phyloP scores from a whole-genome alignment of 176 grass and related monocot genomes.

The Eleusine coracana region DNA sequence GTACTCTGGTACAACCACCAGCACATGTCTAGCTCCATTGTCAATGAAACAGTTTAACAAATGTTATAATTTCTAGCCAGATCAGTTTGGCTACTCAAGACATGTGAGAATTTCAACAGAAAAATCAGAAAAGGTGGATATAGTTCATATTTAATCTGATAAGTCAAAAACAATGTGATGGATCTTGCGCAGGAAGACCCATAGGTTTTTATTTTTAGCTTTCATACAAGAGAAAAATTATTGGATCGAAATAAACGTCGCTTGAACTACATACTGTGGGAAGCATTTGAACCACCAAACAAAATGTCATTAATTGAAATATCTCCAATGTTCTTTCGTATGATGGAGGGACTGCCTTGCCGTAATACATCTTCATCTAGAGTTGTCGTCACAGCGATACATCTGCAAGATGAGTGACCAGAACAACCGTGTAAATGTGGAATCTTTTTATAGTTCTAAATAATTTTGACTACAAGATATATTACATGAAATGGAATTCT shows the following conservation, averaged over 20 bases:
- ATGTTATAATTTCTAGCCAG: constrained; percentile 26
- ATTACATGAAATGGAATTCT: background rate
- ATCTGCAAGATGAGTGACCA: constrained; percentile 62
- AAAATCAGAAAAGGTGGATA: constrained; percentile 19
- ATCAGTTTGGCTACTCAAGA: constrained; percentile 29
- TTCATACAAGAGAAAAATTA: constrained; percentile 48
- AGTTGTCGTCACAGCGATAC: constrained; percentile 96
- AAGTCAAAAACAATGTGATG: constrained; percentile 36
- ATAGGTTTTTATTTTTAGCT: constrained; percentile 40
- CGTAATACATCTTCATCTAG: constrained; percentile 68
- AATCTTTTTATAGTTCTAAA: constrained; percentile 14
- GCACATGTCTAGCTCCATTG: constrained; percentile 29
- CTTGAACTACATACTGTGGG: constrained; percentile 80
- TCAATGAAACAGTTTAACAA: constrained; percentile 18
- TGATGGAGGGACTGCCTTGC: constrained; percentile 70
- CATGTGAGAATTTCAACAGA: background rate
- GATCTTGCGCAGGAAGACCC: constrained; percentile 14
- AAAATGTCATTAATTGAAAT: constrained; percentile 92
- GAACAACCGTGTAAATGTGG: constrained; percentile 28
- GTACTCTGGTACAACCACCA: constrained; percentile 40
- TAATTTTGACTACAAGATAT: background rate
- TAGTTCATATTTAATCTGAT: constrained; percentile 35
- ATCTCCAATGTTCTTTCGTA: constrained; percentile 88
- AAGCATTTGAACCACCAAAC: constrained; percentile 80
- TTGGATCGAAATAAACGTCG: constrained; percentile 44